Evolutionary conservation across 495 filamentous ascomycete genomes (phyloP).

Genomic region (Cryomyces antarcticus): DNA sequence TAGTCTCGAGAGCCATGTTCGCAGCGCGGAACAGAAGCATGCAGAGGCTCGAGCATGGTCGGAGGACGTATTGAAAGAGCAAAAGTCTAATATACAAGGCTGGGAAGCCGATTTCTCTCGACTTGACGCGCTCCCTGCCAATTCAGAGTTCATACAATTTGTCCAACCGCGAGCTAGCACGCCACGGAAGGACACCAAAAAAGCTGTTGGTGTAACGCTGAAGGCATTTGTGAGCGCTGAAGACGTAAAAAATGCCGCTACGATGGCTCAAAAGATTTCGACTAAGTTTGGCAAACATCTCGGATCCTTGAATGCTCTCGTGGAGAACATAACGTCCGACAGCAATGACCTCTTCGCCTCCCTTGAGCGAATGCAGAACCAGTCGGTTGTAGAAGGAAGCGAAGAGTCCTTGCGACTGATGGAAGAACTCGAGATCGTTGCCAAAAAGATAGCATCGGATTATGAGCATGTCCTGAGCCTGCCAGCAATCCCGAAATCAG

Average conservation of each 20-base stretch:
- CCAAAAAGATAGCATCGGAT: slow-evolving; percentile 71
- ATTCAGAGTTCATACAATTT: slow-evolving; percentile 35
- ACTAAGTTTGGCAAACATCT: not conserved
- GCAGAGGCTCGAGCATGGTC: slow-evolving; percentile 54
- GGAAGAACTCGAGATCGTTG: slow-evolving; percentile 69
- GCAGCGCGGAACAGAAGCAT: slow-evolving; percentile 51
- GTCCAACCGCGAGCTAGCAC: slow-evolving; percentile 5
- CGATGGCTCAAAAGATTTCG: too few species aligned
- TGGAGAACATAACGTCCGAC: slow-evolving; percentile 30
- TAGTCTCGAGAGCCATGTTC: slow-evolving; percentile 63
- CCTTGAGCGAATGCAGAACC: slow-evolving; percentile 15
- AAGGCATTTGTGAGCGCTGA: slow-evolving; percentile 51
- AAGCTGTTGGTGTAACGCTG: slow-evolving; percentile 24
- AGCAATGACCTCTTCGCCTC: slow-evolving; percentile 28
- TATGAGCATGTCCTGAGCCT: slow-evolving; percentile 59
- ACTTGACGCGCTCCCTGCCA: slow-evolving; percentile 38
- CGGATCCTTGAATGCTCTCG: slow-evolving; percentile 5
- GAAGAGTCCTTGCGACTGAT: slow-evolving; percentile 36
- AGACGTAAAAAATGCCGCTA: slow-evolving; percentile 43
- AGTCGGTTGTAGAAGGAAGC: slow-evolving; percentile 13
- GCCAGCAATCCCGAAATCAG: slow-evolving; percentile 44
- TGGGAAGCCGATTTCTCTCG: slow-evolving; percentile 49
- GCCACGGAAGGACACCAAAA: slow-evolving; percentile 4
- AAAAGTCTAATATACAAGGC: slow-evolving; percentile 37
- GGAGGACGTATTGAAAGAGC: slow-evolving; percentile 47